Evolutionary conservation across 371 early-diverging fungal species (phyloP).

Genomic region (Actinomortierella ambigua): DNA sequence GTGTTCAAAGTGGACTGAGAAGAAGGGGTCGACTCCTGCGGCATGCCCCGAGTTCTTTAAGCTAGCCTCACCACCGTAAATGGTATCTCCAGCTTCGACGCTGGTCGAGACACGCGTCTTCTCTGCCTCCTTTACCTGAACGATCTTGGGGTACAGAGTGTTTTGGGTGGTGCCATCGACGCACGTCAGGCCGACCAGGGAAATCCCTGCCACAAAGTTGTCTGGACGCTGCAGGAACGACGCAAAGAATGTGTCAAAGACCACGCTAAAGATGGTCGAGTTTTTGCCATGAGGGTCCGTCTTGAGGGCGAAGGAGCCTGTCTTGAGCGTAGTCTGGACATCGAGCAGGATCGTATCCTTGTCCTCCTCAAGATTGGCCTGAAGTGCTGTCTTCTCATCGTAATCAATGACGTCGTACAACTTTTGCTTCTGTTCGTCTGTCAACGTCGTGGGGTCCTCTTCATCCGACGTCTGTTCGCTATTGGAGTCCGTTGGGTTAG

Average conservation of each 20-base stretch:
- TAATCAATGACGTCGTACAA: constrained; percentile 96
- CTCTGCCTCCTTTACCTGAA: constrained; percentile 78
- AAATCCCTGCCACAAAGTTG: constrained; percentile 72
- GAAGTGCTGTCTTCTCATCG: constrained; percentile 77
- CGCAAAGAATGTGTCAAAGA: constrained; percentile 69
- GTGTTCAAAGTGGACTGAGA: constrained; percentile 82
- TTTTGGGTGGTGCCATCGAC: constrained; percentile 79
- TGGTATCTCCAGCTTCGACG: constrained; percentile 38
- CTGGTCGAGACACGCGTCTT: constrained; percentile 32
- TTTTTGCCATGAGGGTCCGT: constrained; percentile 65
- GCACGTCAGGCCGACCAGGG: constrained; percentile 79
- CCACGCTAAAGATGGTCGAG: constrained; percentile 63
- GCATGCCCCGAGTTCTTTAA: constrained; percentile 8
- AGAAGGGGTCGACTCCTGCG: constrained; percentile 68
- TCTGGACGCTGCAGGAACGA: constrained; percentile 70
- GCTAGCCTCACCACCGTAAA: constrained; percentile 33
- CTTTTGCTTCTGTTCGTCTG: constrained; percentile 82
- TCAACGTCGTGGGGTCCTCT: constrained; percentile 55
- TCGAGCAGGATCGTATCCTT: constrained; percentile 79
- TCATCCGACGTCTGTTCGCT: constrained; percentile 12
- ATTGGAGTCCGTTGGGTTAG: constrained; percentile 4
- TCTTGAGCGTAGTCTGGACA: constrained; percentile 73
- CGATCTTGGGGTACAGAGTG: constrained; percentile 81
- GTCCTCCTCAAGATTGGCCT: constrained; percentile 73
- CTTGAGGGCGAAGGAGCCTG: constrained; percentile 86